Conservation (phyloP, 1,139 yeast species). For the Kodamaea ohmeri region DNA sequence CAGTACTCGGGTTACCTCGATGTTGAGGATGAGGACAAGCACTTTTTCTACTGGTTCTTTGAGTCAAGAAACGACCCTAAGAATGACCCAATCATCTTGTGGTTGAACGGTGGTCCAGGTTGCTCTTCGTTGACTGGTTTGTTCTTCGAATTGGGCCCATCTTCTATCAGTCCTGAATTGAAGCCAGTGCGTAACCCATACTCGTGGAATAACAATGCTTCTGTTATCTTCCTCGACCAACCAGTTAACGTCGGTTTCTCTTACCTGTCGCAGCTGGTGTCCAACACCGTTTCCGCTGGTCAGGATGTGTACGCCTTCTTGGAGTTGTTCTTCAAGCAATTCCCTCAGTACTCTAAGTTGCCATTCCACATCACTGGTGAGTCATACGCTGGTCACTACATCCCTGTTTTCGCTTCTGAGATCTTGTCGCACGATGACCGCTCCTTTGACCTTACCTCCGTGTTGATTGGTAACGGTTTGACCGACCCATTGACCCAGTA, state of each 20-base stretch:
- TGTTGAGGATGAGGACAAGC: conserved; percentile 72
- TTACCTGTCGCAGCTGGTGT: conserved; percentile 60
- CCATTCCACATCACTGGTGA: conserved; percentile 97
- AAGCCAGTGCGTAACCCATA: conserved; percentile 74
- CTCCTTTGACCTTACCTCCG: conserved; percentile 79
- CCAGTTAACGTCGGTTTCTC: conserved; percentile 95
- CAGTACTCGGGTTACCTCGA: conserved; percentile 90
- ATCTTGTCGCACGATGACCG: conserved; percentile 76
- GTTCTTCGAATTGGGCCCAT: conserved; percentile 87
- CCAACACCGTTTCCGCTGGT: conserved; percentile 85
- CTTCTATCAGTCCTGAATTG: conserved; percentile 63
- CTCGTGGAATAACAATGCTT: conserved; percentile 88
- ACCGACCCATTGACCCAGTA: conserved; percentile 91
- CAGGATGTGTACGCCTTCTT: conserved; percentile 90
- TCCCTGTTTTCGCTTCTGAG: conserved; percentile 89
- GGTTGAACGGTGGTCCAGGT: conserved; percentile 94
- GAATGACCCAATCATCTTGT: conserved; percentile 79
- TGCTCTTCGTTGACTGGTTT: conserved; percentile 90
- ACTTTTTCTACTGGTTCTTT: conserved; percentile 78
- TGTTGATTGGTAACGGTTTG: conserved; percentile 92
- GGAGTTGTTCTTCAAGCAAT: conserved; percentile 84
- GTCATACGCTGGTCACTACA: conserved; percentile 98
- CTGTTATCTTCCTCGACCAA: conserved; percentile 89
- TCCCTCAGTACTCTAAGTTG: conserved; percentile 72
- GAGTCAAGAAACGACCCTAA: conserved; percentile 88